Conservation (phyloP, 139 green algal species). For the Astrephomene gubernaculifera region DNA sequence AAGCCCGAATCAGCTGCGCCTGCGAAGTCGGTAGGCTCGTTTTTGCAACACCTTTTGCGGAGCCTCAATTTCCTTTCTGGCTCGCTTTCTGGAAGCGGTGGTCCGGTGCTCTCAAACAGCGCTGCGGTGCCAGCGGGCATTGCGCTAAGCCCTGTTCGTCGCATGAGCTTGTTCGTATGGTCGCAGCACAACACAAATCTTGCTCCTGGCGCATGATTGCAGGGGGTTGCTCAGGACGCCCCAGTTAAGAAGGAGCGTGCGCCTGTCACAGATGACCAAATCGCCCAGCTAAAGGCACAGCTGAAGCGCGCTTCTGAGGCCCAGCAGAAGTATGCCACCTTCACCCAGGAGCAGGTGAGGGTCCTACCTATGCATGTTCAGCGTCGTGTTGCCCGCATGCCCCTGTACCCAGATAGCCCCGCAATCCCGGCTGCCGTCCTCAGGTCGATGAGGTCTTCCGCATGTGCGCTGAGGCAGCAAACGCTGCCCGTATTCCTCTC, state of each 20-base stretch:
- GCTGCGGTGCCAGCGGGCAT: too few species aligned
- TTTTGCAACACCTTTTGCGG: too few species aligned
- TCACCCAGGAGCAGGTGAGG: slow-evolving; percentile 66
- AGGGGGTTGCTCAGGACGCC: background rate
- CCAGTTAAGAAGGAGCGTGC: slow-evolving; percentile 50
- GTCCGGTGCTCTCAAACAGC: too few species aligned
- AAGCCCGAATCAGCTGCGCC: background rate
- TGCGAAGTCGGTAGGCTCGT: too few species aligned
- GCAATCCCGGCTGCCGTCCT: background rate
- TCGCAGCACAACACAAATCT: too few species aligned
- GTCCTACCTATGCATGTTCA: too few species aligned
- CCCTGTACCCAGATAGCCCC: too few species aligned
- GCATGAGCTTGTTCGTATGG: too few species aligned
- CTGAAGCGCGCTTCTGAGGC: slow-evolving; percentile 46
- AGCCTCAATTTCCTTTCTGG: too few species aligned
- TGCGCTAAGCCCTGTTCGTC: too few species aligned
- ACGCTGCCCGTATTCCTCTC: slow-evolving; percentile 63
- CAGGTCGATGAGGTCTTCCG: slow-evolving; percentile 43
- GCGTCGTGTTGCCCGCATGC: too few species aligned
- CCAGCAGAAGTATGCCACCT: slow-evolving; percentile 59
- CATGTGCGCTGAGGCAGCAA: slow-evolving; percentile 64
- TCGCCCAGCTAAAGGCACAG: slow-evolving; percentile 35
- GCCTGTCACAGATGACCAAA: slow-evolving; percentile 41
- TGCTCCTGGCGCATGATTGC: background rate
- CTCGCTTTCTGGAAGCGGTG: too few species aligned